These are phyloP conservation scores for Wickerhamiella cacticola DNA, from an alignment of 805 yeast species.

Conservation along the genomic window DNA sequence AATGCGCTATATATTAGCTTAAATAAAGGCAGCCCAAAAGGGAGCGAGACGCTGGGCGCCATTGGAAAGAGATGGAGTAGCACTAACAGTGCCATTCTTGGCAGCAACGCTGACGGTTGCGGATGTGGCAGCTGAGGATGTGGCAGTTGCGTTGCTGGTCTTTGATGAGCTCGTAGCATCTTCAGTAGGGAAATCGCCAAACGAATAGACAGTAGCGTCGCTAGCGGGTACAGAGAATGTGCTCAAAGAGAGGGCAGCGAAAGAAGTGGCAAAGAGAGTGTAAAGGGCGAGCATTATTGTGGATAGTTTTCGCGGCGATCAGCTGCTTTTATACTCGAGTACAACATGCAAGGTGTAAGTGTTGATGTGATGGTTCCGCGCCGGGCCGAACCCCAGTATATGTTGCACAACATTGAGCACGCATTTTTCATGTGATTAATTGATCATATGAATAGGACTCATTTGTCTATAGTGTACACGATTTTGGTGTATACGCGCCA, in stretches of 20 bases:
- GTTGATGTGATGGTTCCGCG: background rate
- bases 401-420: no score
- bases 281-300: background rate
- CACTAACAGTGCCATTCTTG: background rate
- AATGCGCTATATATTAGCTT: no score
- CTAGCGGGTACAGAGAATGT: background rate
- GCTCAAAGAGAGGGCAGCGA: background rate
- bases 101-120: background rate
- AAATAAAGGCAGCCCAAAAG: background rate
- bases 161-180: background rate
- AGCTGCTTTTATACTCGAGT: background rate
- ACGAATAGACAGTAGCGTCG: constrained; percentile 1
- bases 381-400: no score
- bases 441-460: no score
- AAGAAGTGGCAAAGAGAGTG: background rate
- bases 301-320: background rate
- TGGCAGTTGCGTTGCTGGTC: background rate
- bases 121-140: no score
- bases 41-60: background rate
- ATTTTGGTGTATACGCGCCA: no score
- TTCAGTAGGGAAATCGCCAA: background rate
- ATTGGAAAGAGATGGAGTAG: background rate
- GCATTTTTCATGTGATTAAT: no score
- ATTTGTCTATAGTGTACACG: no score
- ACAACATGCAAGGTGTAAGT: background rate